phyloP scores from a whole-genome alignment of 108 stramenopile species.

The Fragilariopsis cylindrus region DNA sequence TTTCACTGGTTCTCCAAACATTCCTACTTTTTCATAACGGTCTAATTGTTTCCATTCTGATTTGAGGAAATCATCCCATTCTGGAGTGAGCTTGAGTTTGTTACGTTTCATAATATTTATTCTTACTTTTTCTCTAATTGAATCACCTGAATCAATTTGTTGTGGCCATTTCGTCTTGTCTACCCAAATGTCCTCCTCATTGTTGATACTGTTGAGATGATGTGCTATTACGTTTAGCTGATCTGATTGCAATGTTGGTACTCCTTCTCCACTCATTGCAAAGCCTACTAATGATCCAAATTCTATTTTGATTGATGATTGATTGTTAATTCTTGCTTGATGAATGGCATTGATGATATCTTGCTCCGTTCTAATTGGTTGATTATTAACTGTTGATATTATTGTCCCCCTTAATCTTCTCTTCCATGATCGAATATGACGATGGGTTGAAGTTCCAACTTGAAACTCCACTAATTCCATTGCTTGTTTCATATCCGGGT shows the following conservation, averaged over 20 bases:
- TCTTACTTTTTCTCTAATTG: not conserved
- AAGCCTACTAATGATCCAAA: slow-evolving; percentile 1
- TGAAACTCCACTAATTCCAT: not conserved
- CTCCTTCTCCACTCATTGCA: slow-evolving; percentile 11
- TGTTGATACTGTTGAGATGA: not conserved
- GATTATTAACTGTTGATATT: not conserved
- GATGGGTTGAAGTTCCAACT: not conserved
- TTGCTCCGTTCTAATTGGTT: not conserved
- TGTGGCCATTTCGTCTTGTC: slow-evolving; percentile 2
- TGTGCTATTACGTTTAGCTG: slow-evolving; percentile 17
- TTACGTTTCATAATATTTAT: not conserved
- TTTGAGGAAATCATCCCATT: not conserved
- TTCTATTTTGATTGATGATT: not conserved
- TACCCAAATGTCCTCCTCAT: not conserved
- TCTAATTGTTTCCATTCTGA: too few species aligned
- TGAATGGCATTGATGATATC: not conserved
- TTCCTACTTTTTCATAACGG: too few species aligned
- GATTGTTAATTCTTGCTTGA: not conserved
- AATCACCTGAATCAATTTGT: not conserved
- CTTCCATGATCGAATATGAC: slow-evolving; percentile 8
- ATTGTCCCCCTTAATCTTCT: not conserved
- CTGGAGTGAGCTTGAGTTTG: not conserved
- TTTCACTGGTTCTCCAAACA: too few species aligned
- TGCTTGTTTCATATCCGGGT: not conserved
- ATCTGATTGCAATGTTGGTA: not conserved